Evolutionary conservation across 192 early-diverging fungal genomes (phyloP).

Genomic region (Rhizophagus sp.): DNA sequence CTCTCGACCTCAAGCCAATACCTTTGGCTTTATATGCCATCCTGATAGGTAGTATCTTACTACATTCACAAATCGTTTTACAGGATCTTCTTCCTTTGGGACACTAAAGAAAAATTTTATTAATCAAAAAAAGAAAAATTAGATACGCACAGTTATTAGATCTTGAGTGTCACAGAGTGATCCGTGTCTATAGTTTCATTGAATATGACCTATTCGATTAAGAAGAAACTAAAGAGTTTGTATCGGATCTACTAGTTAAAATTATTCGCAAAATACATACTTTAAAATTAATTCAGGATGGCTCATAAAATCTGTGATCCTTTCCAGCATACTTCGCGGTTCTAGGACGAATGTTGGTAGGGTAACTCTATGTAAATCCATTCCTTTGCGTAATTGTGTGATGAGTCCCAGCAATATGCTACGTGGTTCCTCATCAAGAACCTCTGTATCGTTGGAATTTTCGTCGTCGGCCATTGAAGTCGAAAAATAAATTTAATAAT

Average conservation of each 20-base stretch:
- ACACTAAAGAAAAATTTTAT: constrained; percentile 52
- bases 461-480: constrained; percentile 21
- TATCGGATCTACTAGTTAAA: not conserved
- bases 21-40: constrained; percentile 92
- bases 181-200: not conserved
- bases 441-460: constrained; percentile 59
- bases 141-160: not conserved
- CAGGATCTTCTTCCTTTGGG: constrained; percentile 63
- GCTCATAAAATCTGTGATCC: constrained; percentile 95
- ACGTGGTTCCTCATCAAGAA: constrained; percentile 77
- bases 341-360: constrained; percentile 96
- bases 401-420: constrained; percentile 89
- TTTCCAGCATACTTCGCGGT: constrained; percentile 89
- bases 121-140: not conserved
- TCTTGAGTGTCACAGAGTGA: not conserved
- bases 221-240: not conserved
- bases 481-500: not conserved
- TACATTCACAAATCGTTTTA: constrained; percentile 78
- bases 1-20: constrained; percentile 29
- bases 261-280: constrained; percentile 45
- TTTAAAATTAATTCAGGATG: constrained; percentile 79
- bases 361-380: constrained; percentile 91
- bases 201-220: not conserved
- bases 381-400: constrained; percentile 82
- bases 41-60: constrained; percentile 86